phyloP scores from a whole-genome alignment of 2,329 filamentous ascomycete species.

The Trichophaea hybrida region DNA sequence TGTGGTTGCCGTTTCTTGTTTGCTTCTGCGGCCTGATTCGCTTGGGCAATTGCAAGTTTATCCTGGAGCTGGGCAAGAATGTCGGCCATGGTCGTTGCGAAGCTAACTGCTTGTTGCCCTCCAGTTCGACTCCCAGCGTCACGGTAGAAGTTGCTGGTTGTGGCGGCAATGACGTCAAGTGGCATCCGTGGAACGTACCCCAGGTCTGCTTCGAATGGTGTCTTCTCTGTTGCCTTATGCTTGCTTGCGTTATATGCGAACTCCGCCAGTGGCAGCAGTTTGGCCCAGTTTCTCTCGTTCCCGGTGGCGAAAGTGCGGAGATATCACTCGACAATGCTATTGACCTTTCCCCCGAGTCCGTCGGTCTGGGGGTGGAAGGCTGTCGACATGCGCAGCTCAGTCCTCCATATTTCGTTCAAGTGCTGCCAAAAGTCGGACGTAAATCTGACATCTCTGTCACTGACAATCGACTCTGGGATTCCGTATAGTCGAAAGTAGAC shows the following conservation, averaged over 20 bases:
- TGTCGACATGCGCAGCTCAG: too few species aligned
- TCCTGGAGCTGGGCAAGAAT: too few species aligned
- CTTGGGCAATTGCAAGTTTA: too few species aligned
- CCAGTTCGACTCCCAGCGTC: too few species aligned
- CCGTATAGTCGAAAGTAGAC: not conserved
- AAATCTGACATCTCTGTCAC: constrained; percentile 17
- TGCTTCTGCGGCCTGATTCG: too few species aligned
- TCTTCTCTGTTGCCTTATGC: not conserved
- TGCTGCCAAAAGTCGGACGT: constrained; percentile 20
- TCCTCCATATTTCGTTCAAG: constrained; percentile 17
- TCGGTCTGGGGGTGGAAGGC: too few species aligned
- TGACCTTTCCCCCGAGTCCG: constrained; percentile 18
- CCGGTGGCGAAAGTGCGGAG: constrained; percentile 14
- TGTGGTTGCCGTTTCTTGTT: too few species aligned
- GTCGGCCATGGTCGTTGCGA: too few species aligned
- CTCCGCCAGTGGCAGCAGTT: constrained; percentile 14
- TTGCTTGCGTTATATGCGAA: constrained; percentile 13
- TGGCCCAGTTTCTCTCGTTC: constrained; percentile 17
- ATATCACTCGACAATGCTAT: constrained; percentile 18
- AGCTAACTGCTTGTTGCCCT: too few species aligned
- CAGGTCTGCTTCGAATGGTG: constrained; percentile 15
- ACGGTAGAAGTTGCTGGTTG: too few species aligned
- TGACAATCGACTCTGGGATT: constrained; percentile 10
- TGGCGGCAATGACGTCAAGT: not conserved
- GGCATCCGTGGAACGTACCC: not conserved